These are phyloP conservation scores for Dipteronia sinensis DNA, from an alignment of 345 rosid species.

Conservation along the genomic window DNA sequence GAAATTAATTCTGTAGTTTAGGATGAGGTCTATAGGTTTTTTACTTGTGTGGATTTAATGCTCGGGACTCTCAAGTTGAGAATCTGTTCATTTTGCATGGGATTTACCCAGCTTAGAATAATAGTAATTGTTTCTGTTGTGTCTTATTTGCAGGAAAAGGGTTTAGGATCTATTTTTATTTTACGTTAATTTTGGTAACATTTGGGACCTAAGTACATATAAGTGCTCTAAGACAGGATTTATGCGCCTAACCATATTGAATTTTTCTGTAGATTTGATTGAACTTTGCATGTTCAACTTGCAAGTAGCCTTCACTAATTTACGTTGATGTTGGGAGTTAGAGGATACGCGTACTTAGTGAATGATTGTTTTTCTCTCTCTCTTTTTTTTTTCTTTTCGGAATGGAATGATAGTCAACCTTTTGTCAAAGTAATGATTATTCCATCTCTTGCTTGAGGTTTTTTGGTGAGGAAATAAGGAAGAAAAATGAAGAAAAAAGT, in stretches of 20 bases:
- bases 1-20: not conserved
- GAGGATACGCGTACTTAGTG: not conserved
- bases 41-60: not conserved
- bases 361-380: not conserved
- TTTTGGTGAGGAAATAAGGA: not conserved
- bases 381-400: not conserved
- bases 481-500: not conserved
- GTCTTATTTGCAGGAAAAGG: not conserved
- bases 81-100: not conserved
- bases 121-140: not conserved
- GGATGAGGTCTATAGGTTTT: not conserved
- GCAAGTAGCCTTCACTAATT: not conserved
- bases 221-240: not conserved
- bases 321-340: not conserved
- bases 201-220: not conserved
- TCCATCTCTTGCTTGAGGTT: not conserved
- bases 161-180: not conserved
- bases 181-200: not conserved
- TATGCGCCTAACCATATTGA: not conserved
- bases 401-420: not conserved
- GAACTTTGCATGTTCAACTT: not conserved
- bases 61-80: not conserved
- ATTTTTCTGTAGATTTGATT: not conserved
- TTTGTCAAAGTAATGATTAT: not conserved
- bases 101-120: not conserved